Percentiles rank a stretch among this genome's conserved stretches.
Conservation (phyloP, 257 asterid genomes). For the Solanum paucissectum region DNA sequence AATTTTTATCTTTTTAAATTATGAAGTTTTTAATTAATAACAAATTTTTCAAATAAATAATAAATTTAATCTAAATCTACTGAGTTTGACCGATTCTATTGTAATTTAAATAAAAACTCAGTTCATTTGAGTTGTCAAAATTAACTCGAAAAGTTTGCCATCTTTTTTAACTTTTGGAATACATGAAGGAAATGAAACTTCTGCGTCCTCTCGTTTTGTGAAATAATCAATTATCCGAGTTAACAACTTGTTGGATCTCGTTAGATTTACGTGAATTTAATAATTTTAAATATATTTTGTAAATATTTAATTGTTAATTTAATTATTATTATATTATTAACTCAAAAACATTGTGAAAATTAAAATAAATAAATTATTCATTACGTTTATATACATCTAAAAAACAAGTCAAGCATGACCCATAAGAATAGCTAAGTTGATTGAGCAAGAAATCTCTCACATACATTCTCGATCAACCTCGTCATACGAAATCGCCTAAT, state of each 20-base stretch:
- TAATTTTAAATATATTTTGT: too few relatives aligned
- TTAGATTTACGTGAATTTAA: not conserved
- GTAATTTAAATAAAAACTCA: not conserved
- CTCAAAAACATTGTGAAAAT: not conserved
- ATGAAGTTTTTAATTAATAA: not conserved
- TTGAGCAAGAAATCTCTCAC: not conserved
- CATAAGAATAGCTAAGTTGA: too few relatives aligned
- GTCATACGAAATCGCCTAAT: not conserved
- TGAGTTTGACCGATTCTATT: not conserved
- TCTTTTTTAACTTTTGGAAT: not conserved
- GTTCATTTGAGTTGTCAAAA: not conserved
- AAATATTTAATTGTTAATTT: not conserved
- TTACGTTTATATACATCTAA: not conserved
- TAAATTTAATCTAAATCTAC: not conserved
- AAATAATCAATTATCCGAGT: not conserved
- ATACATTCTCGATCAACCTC: not conserved
- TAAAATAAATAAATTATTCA: too few relatives aligned
- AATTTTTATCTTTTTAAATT: not conserved
- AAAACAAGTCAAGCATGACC: not conserved
- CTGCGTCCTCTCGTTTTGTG: not conserved
- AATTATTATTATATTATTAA: not conserved
- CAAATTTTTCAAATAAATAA: not conserved
- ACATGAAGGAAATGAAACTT: not conserved
- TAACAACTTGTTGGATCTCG: not conserved
- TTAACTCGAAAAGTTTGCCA: not conserved